Conservation (phyloP, 2,329 filamentous ascomycete species). For the Endothia cerciana region DNA sequence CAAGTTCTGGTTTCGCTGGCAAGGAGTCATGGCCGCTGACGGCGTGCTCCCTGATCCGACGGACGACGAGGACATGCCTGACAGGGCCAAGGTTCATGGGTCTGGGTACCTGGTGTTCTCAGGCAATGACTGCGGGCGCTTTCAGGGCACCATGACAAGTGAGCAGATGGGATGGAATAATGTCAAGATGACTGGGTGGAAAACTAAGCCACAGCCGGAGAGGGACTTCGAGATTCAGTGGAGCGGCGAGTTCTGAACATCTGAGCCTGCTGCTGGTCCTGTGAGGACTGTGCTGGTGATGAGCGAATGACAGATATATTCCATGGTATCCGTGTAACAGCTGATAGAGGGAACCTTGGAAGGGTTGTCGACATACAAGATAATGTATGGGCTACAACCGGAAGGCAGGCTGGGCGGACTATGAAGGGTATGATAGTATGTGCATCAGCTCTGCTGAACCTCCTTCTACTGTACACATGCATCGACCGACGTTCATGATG, state of each 20-base stretch:
- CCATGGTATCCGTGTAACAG: no score
- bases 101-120: slow-evolving; percentile 35
- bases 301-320: no score
- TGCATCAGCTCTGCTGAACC: no score
- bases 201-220: slow-evolving; percentile 29
- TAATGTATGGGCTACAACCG: no score
- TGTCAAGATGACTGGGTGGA: slow-evolving; percentile 31
- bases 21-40: slow-evolving; percentile 15
- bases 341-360: no score
- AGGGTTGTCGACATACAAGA: not conserved
- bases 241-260: not conserved
- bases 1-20: slow-evolving; percentile 35
- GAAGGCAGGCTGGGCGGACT: no score
- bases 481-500: no score
- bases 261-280: not conserved
- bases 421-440: no score
- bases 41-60: not conserved
- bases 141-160: slow-evolving; percentile 34
- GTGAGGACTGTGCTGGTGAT: not conserved
- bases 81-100: slow-evolving; percentile 21
- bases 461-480: no score
- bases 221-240: slow-evolving; percentile 31
- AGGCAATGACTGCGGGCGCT: slow-evolving; percentile 33
- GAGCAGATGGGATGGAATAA: slow-evolving; percentile 33
- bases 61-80: not conserved